Evolutionary conservation across 805 yeast species (phyloP).

Genomic region (Sungouiozyma intestinalis): DNA sequence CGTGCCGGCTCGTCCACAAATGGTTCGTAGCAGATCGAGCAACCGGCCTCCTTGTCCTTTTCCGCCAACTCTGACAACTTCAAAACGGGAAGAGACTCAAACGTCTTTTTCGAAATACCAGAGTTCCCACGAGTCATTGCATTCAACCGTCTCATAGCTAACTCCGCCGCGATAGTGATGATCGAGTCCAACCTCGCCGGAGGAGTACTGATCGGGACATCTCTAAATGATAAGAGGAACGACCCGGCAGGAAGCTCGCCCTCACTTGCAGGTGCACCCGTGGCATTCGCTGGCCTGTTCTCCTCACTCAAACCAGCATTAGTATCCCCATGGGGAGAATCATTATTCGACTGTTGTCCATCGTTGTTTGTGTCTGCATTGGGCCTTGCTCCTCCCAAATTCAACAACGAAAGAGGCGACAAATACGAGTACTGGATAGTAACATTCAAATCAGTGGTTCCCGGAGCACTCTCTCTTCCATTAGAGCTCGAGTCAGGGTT

Average conservation of each 20-base stretch:
- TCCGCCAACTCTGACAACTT: conserved; percentile 26
- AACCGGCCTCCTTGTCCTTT: conserved; percentile 20
- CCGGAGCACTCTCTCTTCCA: conserved; percentile 1
- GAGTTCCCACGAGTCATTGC: conserved; percentile 35
- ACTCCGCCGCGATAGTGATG: conserved; percentile 55
- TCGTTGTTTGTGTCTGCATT: not conserved
- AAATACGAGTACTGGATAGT: conserved; percentile 24
- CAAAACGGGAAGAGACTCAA: conserved; percentile 39
- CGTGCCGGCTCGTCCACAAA: conserved; percentile 27
- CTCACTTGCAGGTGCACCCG: conserved; percentile 2
- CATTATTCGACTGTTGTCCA: not conserved
- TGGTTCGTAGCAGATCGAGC: conserved; percentile 59
- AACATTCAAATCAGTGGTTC: conserved; percentile 22
- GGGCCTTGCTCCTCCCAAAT: not conserved
- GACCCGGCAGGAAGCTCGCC: conserved; percentile 33
- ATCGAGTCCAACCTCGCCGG: conserved; percentile 52
- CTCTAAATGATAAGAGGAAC: conserved; percentile 55
- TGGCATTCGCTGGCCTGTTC: not conserved
- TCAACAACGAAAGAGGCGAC: conserved; percentile 1
- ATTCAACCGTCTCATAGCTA: conserved; percentile 55
- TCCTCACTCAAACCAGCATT: not conserved
- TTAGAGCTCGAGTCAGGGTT: not conserved
- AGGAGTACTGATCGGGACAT: conserved; percentile 47
- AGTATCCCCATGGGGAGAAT: not conserved
- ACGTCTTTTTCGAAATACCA: conserved; percentile 44